Base-by-base conservation (phyloP, 2,329 filamentous ascomycete species). In the Blastomyces silverae region DNA sequence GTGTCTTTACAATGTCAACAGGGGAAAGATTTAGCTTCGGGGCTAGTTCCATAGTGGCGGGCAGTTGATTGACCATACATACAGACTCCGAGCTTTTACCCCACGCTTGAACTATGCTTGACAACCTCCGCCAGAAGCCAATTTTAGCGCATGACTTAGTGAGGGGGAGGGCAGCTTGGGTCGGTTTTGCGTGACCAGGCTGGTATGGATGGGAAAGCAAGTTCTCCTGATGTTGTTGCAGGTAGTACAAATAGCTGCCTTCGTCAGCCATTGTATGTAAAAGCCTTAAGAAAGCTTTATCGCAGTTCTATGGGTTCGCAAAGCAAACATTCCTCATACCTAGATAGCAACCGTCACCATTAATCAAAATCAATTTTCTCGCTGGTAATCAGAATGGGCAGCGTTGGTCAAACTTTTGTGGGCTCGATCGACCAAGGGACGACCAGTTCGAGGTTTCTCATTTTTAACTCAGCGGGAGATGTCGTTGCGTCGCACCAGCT, bases 341-440 rank as follows among this genome's bases (percentile, higher is more conserved):
- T 15, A 17, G 22, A 61, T 28, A 31, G 22, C 44, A 8, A 50
- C 44, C 1, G 10, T 13, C 34, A n/a, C 42, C 20, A 1, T 22
- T 6, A 20, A 25, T 22, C 31, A 37, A 37, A 44, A 15, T 11
- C 10, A 28, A 42, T 6, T 15, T 15, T 17, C 25, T 10, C n/a
- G 22, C 44, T 25, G 2, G 17, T 22, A 8, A 20, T 61, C 17
- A 61, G 52, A 28, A 64, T 64, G 63, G 63, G 46, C 13, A 37
- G 48, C 17, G 20, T 17, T 5, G n/a, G 37, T 2, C 56, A 61
- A 42, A n/a, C 48, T 7, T 96, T 91, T 72, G 87, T 96, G 67
- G 92, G 91, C 66, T 90, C 89, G 70, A 92, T 96, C 74, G 92
- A 96, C 74, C 91, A 95, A 73, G 92, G 92, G 65, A 96, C 92